Conservation (phyloP, 305 asterid species). For the Fraxinus ornus region DNA sequence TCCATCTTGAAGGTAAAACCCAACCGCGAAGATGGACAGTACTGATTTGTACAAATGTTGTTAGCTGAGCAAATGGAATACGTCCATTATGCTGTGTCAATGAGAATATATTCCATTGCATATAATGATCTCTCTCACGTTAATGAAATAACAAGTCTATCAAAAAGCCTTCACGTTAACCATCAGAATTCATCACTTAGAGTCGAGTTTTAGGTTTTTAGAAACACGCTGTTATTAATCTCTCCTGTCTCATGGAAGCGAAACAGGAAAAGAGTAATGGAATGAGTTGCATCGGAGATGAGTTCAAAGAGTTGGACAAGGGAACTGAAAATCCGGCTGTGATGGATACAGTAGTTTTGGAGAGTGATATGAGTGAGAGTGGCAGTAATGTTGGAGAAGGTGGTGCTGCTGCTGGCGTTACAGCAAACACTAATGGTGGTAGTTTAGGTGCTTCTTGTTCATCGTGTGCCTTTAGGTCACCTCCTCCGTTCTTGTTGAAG, state of each 20-base stretch:
- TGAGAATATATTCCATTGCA: constrained; percentile 22
- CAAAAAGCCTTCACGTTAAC: not conserved
- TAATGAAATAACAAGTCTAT: not conserved
- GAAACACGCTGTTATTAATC: not conserved
- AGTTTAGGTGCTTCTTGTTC: not conserved
- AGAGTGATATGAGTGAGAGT: constrained; percentile 3
- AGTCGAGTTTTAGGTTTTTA: not conserved
- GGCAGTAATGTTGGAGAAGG: constrained; percentile 1
- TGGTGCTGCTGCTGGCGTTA: not conserved
- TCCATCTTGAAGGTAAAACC: constrained; percentile 1
- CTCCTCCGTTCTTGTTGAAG: constrained; percentile 51
- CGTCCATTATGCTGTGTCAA: not conserved
- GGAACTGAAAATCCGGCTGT: not conserved
- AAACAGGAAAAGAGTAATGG: not conserved
- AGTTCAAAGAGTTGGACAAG: constrained; percentile 2
- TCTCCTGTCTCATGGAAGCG: constrained; percentile 10
- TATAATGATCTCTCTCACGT: not conserved
- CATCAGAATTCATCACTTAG: not conserved
- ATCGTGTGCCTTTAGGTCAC: constrained; percentile 10
- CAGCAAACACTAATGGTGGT: not conserved
- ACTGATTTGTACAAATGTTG: not conserved
- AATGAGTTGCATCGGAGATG: not conserved
- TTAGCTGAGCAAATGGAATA: not conserved
- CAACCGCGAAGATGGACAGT: not conserved
- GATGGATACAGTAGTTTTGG: constrained; percentile 1